A percentile compares a stretch with the other conserved stretches of the same genome.
Evolutionary conservation across 495 filamentous ascomycete genomes (phyloP).

Genomic region (Aspergillus sclerotiicarbonarius): DNA sequence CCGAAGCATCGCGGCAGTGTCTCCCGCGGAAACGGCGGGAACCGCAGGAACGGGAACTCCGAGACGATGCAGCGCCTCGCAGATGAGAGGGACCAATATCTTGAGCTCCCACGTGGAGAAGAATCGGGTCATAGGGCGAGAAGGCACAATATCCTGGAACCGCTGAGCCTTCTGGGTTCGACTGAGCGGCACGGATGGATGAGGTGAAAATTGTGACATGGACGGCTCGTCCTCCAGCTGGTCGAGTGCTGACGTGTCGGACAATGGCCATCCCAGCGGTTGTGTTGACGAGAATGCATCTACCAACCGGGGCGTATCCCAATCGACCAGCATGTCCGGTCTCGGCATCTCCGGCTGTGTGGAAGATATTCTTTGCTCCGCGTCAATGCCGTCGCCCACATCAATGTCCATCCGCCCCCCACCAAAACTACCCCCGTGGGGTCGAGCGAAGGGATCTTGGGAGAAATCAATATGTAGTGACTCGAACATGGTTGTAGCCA

Average conservation of each 20-base stretch:
- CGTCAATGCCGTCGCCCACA: constrained; percentile 42
- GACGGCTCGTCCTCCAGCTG: constrained; percentile 82
- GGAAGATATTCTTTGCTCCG: constrained; percentile 54
- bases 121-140: constrained; percentile 84
- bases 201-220: constrained; percentile 86
- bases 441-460: constrained; percentile 55
- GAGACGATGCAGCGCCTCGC: constrained; percentile 77
- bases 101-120: constrained; percentile 78
- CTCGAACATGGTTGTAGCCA: constrained; percentile 92
- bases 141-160: constrained; percentile 85
- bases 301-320: constrained; percentile 60
- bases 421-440: constrained; percentile 38
- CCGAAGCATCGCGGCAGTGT: constrained; percentile 59
- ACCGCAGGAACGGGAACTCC: constrained; percentile 69
- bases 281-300: constrained; percentile 57
- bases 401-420: constrained; percentile 55
- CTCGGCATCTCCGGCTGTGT: constrained; percentile 79
- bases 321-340: constrained; percentile 70
- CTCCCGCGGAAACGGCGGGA: constrained; percentile 37
- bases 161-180: constrained; percentile 82
- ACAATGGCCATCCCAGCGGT: constrained; percentile 34
- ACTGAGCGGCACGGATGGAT: constrained; percentile 73
- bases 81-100: constrained; percentile 74
- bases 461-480: constrained; percentile 88
- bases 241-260: constrained; percentile 47